Percentiles rank a stretch among this genome's conserved stretches.
Conservation (phyloP, 306 rosid genomes). For the Glycine latifolia region DNA sequence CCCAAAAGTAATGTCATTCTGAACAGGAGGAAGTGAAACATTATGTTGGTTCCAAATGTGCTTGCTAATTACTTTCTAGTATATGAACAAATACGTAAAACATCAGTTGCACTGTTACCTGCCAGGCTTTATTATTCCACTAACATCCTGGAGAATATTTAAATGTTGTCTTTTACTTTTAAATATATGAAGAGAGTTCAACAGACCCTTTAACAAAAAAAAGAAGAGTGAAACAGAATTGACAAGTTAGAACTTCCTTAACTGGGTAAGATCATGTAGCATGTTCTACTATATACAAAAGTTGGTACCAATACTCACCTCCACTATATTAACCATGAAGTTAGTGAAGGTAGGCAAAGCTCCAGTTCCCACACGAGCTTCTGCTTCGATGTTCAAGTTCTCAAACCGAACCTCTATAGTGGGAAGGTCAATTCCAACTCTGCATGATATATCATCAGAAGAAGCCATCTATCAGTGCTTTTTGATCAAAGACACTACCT, state of each 20-base stretch:
- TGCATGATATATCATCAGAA: constrained; percentile 3
- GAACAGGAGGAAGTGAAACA: constrained; percentile 2
- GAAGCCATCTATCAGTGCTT: neutral
- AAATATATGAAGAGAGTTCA: too few relatives aligned
- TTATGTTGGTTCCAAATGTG: neutral
- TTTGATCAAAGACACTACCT: neutral
- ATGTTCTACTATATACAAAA: too few relatives aligned
- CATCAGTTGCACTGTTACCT: constrained; percentile 50
- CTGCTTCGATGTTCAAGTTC: too few relatives aligned
- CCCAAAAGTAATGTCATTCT: constrained; percentile 88
- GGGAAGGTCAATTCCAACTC: constrained; percentile 80
- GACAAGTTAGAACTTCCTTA: too few relatives aligned
- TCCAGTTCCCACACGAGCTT: too few relatives aligned
- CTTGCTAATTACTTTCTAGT: neutral
- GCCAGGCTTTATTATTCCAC: constrained; percentile 81
- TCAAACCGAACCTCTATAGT: constrained; percentile 64
- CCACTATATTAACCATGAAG: too few relatives aligned
- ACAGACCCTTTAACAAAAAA: too few relatives aligned
- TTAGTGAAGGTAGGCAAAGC: too few relatives aligned
- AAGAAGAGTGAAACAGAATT: too few relatives aligned
- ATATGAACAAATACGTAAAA: neutral
- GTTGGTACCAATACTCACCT: too few relatives aligned
- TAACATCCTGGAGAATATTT: constrained; percentile 57
- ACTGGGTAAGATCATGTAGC: too few relatives aligned
- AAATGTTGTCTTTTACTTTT: too few relatives aligned